Evolutionary conservation across 768 basidiomycete genomes (phyloP).

Genomic region (Collybiopsis confluens): DNA sequence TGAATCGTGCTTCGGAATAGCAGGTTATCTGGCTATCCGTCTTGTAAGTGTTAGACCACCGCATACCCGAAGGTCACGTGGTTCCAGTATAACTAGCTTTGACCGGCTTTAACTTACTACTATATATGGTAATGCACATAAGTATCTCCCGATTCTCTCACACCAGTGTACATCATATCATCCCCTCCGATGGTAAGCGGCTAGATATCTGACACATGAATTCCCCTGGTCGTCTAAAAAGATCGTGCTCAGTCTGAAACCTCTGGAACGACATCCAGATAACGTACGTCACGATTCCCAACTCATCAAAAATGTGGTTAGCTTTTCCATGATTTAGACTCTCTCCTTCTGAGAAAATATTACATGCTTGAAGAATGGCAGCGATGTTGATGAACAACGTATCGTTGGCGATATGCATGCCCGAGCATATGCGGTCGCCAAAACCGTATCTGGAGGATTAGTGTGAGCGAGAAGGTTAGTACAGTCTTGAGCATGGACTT

Average conservation of each 20-base stretch:
- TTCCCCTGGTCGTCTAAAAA: neutral
- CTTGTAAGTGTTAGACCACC: too few species aligned
- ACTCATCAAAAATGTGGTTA: neutral
- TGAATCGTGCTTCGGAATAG: too few species aligned
- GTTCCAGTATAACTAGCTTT: too few species aligned
- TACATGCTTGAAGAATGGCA: conserved; percentile 23
- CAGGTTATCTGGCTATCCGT: too few species aligned
- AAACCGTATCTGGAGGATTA: neutral
- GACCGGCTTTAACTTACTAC: too few species aligned
- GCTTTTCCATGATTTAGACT: neutral
- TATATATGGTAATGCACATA: neutral
- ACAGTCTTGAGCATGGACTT: conserved; percentile 15
- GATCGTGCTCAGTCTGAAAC: neutral
- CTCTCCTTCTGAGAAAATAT: neutral
- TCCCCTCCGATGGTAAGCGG: neutral
- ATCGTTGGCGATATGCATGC: conserved; percentile 27
- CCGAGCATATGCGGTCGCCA: conserved; percentile 21
- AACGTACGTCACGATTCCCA: conserved; percentile 5
- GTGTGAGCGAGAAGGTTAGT: neutral
- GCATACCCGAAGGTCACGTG: too few species aligned
- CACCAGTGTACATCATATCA: too few species aligned
- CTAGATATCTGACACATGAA: neutral
- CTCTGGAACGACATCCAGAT: neutral
- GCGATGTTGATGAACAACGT: conserved; percentile 31
- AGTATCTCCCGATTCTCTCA: too few species aligned